Evolutionary conservation across 2,329 filamentous ascomycete species (phyloP), one percentile per base, ranked within the genome.

Genomic region (Hypoxylon sp.): DNA sequence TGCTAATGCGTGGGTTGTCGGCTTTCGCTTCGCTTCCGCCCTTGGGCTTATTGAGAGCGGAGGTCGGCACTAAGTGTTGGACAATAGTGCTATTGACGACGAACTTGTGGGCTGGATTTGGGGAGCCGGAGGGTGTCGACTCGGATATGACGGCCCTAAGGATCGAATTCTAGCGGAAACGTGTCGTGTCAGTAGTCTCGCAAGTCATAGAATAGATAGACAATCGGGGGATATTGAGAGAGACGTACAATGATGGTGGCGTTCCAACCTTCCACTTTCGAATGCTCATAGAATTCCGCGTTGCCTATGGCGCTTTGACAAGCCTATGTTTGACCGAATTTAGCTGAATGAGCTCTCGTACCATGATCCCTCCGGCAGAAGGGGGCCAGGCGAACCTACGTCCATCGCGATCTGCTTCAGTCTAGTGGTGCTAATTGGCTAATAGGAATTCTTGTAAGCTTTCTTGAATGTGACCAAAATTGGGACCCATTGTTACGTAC

Each of bases 11-110:
- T n/a, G 87, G 84, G 74, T 86, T 81, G 69, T 85, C 84, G 50
- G 80, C 76, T 69, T 82, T 81, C 69, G 79, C 79, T 75, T 85
- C 81, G 74, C 82, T 84, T 70, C 87, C 73, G 48, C 78, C 84
- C 73, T 85, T 84, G 69, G 88, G 79, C 81, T 88, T 89, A 82
- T 88, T 91, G 55, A 90, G 83, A 62, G 88, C 84, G 31, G 88
- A 87, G 11, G 88, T 91, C 60, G 91, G 88, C 19, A 91, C 88
- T 35, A 95, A 86, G 84, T 98, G 95, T 85, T 99, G 95, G 74
- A 98, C 97, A 78, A 98, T 98, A 73, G 95, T 98, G 85, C 93
- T 97, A 87, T 97, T 98, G 83, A 97, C 94, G 74, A 94, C 93
- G 83, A 95, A 98, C 83, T 98, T 98, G 88, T 91, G 97, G 14